Evolutionary conservation across 1,284 basidiomycete genomes (phyloP).

Genomic region (Apiotrichum laibachii): DNA sequence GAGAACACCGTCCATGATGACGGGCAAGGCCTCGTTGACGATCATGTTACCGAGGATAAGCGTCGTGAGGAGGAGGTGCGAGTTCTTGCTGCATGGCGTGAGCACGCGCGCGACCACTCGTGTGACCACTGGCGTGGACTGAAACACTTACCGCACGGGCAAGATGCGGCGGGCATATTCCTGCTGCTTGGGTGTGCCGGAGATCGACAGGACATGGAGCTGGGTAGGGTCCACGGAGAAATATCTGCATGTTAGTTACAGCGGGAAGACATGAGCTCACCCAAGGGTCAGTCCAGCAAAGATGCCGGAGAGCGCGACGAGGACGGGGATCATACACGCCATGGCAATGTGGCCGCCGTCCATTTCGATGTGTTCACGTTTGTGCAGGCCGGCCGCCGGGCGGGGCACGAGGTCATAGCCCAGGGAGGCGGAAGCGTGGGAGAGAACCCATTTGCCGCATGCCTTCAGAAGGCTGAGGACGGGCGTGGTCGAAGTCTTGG

Average conservation of each 20-base stretch:
- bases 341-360: conserved; percentile 27
- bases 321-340: conserved; percentile 58
- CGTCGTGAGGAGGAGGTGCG: conserved; percentile 77
- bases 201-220: conserved; percentile 78
- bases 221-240: conserved; percentile 93
- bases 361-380: conserved; percentile 6
- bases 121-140: background rate
- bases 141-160: conserved; percentile 62
- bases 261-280: conserved; percentile 20
- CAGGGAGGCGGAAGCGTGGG: background rate
- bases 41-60: conserved; percentile 83
- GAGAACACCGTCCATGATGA: conserved; percentile 78
- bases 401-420: conserved; percentile 10
- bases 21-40: conserved; percentile 80
- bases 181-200: conserved; percentile 77
- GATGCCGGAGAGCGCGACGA: conserved; percentile 59
- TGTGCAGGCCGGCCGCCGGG: background rate
- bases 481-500: background rate
- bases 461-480: conserved; percentile 1
- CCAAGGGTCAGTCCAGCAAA: conserved; percentile 58
- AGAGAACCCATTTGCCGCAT: background rate
- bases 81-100: conserved; percentile 58
- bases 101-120: background rate
- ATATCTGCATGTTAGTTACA: conserved; percentile 58
- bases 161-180: conserved; percentile 78